These are phyloP conservation scores for Agapanthus africanus DNA, from an alignment of 106 monocot genomes.

Conservation along the genomic window DNA sequence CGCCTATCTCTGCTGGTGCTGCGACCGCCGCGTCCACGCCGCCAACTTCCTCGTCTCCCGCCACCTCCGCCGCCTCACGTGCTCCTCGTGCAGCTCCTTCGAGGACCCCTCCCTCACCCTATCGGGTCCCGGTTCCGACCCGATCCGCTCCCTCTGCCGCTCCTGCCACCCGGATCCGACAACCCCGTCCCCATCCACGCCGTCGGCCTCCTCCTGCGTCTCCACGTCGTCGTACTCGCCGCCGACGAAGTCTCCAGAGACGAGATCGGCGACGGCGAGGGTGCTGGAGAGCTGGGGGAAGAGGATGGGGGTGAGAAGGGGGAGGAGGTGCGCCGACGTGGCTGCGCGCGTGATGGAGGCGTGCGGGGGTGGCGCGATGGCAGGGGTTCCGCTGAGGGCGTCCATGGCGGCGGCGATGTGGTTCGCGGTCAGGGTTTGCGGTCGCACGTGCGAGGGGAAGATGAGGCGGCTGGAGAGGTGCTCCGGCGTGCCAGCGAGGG, in stretches of 20 bases:
- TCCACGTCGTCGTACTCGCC: slow-evolving; percentile 19
- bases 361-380: slow-evolving; percentile 5
- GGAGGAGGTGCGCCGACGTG: slow-evolving; percentile 18
- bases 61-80: slow-evolving; percentile 26
- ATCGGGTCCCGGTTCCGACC: slow-evolving; percentile 10
- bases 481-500: slow-evolving; percentile 42
- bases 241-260: slow-evolving; percentile 1
- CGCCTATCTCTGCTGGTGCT: slow-evolving; percentile 50
- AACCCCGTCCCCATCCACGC: background rate
- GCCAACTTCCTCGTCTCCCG: slow-evolving; percentile 41
- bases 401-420: slow-evolving; percentile 48
- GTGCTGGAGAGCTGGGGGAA: slow-evolving; percentile 27
- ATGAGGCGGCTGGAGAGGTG: slow-evolving; percentile 31
- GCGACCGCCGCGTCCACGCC: slow-evolving; percentile 41
- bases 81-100: slow-evolving; percentile 10
- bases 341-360: slow-evolving; percentile 15
- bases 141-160: slow-evolving; percentile 24
- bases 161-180: slow-evolving; percentile 10
- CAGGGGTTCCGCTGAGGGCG: slow-evolving; percentile 4
- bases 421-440: slow-evolving; percentile 7
- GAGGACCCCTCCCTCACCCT: background rate
- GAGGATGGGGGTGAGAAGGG: slow-evolving; percentile 12
- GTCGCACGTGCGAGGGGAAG: background rate
- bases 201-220: slow-evolving; percentile 22
- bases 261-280: background rate